Base-by-base conservation (phyloP, 2,329 filamentous ascomycete genomes). In the Onygenales sp. region DNA sequence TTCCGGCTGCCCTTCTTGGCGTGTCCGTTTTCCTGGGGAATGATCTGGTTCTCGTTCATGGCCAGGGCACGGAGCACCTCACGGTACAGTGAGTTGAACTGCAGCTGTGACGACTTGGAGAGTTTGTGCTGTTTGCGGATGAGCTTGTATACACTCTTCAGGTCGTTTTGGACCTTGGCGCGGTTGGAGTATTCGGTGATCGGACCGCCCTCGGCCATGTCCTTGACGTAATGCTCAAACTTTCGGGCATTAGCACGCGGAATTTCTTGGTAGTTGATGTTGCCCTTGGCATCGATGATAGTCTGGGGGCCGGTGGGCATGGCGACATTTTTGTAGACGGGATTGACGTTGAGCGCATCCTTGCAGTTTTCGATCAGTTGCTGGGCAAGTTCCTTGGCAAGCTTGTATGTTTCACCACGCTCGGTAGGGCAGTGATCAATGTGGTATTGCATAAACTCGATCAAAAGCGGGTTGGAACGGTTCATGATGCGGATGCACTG, bases 371-470 rank as follows among this genome's bases (percentile, higher is more conserved):
- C 89, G 62, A 98, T 95, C 52, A 98, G 85, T 74, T 94, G 88
- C 66, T 88, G 80, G 38, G 89, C 92, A 27, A 98, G 86, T 72
- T 93, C 85, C 76, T 98, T 95, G 43, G 93, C 93, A n/a, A 98
- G 84, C 74, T 93, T 82, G 74, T 98, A 98, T 1, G 93, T 98
- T 75, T 98, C 93, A 55, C 93, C 93, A 50, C 92, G 86, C 67
- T 98, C 91, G 0, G 91, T 91, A 0, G 93, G 93, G 75, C 92
- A 97, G 76, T 97, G 93, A 66, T 98, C 93, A 66, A 98, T 98
- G 75, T 98, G 93, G 65, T 98, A 97, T 69, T 98, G 93, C 93
- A 98, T 98, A 73, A 96, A 98, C 63, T 98, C 92, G 55, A 98
- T 81, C 1, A 98, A 83, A 38, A 89, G 86, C 2, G 93, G 93